Conservation (phyloP, 495 filamentous ascomycete species). For the Podospora comata region DNA sequence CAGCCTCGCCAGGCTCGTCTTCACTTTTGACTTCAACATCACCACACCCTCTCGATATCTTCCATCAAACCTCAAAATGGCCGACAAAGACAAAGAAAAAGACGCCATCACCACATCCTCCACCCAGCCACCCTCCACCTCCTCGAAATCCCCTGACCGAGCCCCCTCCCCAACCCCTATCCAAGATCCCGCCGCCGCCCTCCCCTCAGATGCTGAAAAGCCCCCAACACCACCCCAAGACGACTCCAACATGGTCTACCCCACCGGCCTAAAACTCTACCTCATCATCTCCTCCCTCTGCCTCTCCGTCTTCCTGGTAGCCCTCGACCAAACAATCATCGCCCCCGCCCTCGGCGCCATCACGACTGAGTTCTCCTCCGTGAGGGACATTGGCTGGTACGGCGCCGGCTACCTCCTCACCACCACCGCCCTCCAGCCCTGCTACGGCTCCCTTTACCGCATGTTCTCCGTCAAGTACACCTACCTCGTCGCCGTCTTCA, state of each 20-base stretch:
- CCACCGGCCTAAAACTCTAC: constrained; percentile 43
- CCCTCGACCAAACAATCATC: constrained; percentile 63
- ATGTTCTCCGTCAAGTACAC: constrained; percentile 51
- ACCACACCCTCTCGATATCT: not conserved
- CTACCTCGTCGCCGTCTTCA: constrained; percentile 45
- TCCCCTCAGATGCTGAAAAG: not conserved
- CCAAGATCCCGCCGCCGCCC: not conserved
- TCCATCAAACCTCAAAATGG: not conserved
- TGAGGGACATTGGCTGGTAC: constrained; percentile 54
- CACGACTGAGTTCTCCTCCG: constrained; percentile 39
- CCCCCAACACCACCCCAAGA: not conserved
- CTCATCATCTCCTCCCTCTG: constrained; percentile 51
- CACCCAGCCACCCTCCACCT: not conserved
- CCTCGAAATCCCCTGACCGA: not conserved
- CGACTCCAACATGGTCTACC: constrained; percentile 38
- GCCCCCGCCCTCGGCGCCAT: constrained; percentile 55
- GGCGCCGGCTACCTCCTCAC: constrained; percentile 57
- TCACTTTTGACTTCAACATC: not conserved
- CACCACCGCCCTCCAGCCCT: constrained; percentile 51
- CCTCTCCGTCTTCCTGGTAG: constrained; percentile 57
- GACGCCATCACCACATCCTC: not conserved
- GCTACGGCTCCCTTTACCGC: constrained; percentile 53
- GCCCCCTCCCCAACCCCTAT: not conserved
- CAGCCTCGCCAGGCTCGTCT: not conserved
- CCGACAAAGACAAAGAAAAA: not conserved